Evolutionary conservation across 108 stramenopile genomes (phyloP).

Genomic region (Fistulifera pelliculosa): DNA sequence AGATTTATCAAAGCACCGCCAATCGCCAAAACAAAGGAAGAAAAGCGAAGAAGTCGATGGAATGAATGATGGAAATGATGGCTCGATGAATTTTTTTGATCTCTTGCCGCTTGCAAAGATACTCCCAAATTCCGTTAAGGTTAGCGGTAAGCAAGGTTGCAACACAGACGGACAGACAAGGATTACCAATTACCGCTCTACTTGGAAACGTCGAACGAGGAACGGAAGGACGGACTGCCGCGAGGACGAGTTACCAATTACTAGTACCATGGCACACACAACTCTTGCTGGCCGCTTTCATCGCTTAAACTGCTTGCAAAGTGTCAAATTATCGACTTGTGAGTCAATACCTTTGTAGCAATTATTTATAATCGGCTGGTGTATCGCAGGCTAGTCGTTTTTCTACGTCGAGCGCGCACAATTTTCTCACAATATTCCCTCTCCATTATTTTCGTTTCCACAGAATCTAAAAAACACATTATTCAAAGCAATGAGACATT

Average conservation of each 20-base stretch:
- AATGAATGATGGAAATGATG: no score
- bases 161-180: no score
- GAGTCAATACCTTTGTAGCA: neutral
- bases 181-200: conserved; percentile 1
- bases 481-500: conserved; percentile 76
- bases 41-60: no score
- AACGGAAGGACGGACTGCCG: no score
- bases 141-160: no score
- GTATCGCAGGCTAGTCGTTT: neutral
- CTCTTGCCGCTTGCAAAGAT: no score
- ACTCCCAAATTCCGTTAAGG: no score
- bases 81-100: no score
- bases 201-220: neutral
- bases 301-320: conserved; percentile 3
- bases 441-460: neutral
- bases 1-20: no score
- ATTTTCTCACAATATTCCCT: neutral
- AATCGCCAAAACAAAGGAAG: no score
- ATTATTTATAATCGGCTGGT: neutral
- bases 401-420: neutral
- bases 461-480: neutral
- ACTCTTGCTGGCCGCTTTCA: conserved; percentile 4
- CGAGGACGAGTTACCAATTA: no score
- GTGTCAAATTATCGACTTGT: conserved; percentile 1
- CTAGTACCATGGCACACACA: conserved; percentile 1